phyloP scores from a whole-genome alignment of 495 filamentous ascomycete genomes.

The Talaromyces liani region DNA sequence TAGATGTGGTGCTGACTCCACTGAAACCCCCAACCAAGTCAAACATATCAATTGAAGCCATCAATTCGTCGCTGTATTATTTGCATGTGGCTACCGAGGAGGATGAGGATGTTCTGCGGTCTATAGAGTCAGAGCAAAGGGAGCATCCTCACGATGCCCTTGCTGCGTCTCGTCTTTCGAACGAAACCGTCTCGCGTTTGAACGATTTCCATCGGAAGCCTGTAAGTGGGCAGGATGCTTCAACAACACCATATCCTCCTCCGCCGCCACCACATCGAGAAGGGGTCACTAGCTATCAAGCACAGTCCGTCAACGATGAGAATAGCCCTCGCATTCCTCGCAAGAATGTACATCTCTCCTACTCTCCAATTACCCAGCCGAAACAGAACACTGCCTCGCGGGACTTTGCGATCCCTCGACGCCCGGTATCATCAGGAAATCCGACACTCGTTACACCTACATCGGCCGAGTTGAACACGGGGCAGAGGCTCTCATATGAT shows the following conservation, averaged over 20 bases:
- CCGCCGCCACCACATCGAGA: slow-evolving; percentile 11
- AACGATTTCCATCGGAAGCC: slow-evolving; percentile 39
- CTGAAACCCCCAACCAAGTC: slow-evolving; percentile 74
- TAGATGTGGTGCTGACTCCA: slow-evolving; percentile 92
- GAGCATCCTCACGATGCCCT: slow-evolving; percentile 13
- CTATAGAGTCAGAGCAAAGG: slow-evolving; percentile 33
- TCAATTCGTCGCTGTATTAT: slow-evolving; percentile 84
- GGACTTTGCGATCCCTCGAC: slow-evolving; percentile 4
- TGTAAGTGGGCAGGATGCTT: slow-evolving; percentile 17
- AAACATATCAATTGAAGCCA: slow-evolving; percentile 79
- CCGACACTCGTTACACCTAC: not conserved
- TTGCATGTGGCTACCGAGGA: slow-evolving; percentile 68
- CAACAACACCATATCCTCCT: slow-evolving; percentile 9
- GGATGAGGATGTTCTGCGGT: slow-evolving; percentile 44
- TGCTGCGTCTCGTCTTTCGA: slow-evolving; percentile 1
- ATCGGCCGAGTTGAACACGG: not conserved
- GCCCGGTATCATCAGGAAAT: not conserved
- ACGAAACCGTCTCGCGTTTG: slow-evolving; percentile 11
- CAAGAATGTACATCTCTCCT: not conserved
- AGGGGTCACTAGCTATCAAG: not conserved
- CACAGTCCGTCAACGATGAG: not conserved
- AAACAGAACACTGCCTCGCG: not conserved
- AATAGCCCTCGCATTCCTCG: not conserved
- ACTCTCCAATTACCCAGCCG: not conserved
- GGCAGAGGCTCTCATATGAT: not conserved